Percentiles rank a stretch among this genome's conserved stretches.
Conservation (phyloP, 2,329 filamentous ascomycete genomes). For the Neonectria faginata region DNA sequence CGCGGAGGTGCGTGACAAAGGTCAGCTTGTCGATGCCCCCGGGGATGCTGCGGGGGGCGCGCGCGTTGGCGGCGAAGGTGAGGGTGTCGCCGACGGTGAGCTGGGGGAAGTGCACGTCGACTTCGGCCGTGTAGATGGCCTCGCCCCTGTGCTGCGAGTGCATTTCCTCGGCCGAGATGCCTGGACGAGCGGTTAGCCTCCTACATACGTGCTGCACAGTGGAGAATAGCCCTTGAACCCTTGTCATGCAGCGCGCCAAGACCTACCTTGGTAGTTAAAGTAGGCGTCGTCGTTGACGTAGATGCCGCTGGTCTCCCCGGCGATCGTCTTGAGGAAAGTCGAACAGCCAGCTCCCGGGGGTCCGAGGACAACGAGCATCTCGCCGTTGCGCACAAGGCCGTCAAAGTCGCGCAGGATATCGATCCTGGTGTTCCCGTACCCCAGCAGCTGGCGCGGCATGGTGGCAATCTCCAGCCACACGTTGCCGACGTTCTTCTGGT, state of each 20-base stretch:
- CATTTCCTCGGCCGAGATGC: constrained; percentile 40
- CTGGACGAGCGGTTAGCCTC: constrained; percentile 20
- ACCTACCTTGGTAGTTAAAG: constrained; percentile 80
- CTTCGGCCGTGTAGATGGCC: constrained; percentile 85
- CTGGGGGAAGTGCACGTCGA: constrained; percentile 81
- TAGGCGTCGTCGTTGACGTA: constrained; percentile 74
- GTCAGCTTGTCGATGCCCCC: constrained; percentile 62
- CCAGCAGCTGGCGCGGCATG: constrained; percentile 61
- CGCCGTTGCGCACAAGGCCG: constrained; percentile 73
- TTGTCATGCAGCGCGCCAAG: neutral
- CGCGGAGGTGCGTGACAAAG: constrained; percentile 70
- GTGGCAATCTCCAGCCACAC: constrained; percentile 63
- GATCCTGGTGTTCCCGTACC: constrained; percentile 65
- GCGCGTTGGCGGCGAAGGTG: constrained; percentile 76
- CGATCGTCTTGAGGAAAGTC: constrained; percentile 83
- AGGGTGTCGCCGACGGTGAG: constrained; percentile 81
- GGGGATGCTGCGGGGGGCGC: constrained; percentile 69
- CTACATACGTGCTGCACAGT: neutral
- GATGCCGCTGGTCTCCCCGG: constrained; percentile 83
- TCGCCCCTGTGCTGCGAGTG: constrained; percentile 68
- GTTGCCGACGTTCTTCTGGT: constrained; percentile 73
- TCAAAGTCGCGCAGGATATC: constrained; percentile 75
- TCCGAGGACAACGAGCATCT: constrained; percentile 79
- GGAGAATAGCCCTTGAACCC: neutral
- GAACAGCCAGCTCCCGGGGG: constrained; percentile 78